These are phyloP conservation scores for Prinsepia uniflora DNA, from an alignment of 306 rosid genomes.

Conservation along the genomic window DNA sequence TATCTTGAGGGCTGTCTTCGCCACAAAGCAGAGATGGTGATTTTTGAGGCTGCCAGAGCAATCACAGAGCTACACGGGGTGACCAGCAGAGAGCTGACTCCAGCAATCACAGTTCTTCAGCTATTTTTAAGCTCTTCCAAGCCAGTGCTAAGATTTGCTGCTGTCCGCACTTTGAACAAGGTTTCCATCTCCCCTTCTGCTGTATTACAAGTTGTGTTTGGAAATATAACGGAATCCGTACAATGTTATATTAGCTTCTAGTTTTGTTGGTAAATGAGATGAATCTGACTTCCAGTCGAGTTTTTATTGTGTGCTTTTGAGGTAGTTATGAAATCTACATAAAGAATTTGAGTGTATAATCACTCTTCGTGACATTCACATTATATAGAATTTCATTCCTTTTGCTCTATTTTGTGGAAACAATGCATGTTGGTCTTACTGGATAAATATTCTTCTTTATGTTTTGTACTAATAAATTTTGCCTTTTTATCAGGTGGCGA, in stretches of 20 bases:
- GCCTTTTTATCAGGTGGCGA: constrained; percentile 78
- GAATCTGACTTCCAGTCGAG: neutral
- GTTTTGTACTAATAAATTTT: constrained; percentile 10
- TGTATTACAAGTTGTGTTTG: constrained; percentile 11
- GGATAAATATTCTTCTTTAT: neutral
- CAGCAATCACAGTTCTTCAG: constrained; percentile 98
- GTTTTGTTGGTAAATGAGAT: neutral
- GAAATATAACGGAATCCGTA: neutral
- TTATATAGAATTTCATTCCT: neutral
- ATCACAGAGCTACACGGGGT: constrained; percentile 93
- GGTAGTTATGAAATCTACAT: neutral
- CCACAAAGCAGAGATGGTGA: constrained; percentile 98
- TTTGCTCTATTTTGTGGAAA: neutral
- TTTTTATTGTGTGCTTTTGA: neutral
- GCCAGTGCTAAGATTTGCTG: constrained; percentile 98
- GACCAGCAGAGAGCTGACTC: constrained; percentile 85
- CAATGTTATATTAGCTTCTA: neutral
- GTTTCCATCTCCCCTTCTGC: constrained; percentile 27
- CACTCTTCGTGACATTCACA: neutral
- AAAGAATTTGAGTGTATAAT: neutral
- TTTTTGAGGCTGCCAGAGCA: constrained; percentile 96
- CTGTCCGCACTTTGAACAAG: constrained; percentile 98
- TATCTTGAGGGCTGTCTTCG: constrained; percentile 97
- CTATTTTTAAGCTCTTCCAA: constrained; percentile 93
- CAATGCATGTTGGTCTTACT: neutral